Conservation (phyloP, 2,329 filamentous ascomycete species). For the Penicillium psychrosexuale region DNA sequence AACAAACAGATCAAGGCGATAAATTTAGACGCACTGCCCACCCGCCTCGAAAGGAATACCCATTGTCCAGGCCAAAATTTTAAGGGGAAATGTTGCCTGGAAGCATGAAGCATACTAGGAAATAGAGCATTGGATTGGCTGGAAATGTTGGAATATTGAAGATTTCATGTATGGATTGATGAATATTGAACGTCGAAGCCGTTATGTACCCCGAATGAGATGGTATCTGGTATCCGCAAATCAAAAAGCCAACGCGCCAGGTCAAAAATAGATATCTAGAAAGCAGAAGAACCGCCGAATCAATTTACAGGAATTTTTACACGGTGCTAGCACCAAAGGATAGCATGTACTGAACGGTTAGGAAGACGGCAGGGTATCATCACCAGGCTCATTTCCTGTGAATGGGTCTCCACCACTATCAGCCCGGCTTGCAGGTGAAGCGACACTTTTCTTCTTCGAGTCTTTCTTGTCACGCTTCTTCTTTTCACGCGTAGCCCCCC, state of each 20-base stretch:
- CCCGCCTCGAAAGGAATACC: conserved; percentile 3
- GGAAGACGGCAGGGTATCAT: background rate
- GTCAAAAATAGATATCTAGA: background rate
- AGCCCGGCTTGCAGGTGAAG: conserved; percentile 17
- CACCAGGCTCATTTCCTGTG: background rate
- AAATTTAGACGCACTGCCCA: conserved; percentile 5
- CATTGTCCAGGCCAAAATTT: background rate
- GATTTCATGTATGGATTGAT: background rate
- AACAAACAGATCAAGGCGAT: conserved; percentile 11
- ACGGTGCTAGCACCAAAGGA: background rate
- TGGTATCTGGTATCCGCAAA: conserved; percentile 4
- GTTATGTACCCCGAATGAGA: background rate
- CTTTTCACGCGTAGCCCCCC: conserved; percentile 22
- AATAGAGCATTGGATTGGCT: background rate
- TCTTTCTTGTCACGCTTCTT: conserved; percentile 31
- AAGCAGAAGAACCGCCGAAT: background rate
- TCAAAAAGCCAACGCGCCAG: background rate
- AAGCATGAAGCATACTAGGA: background rate
- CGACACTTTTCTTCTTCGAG: conserved; percentile 15
- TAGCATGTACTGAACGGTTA: background rate
- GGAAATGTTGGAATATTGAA: background rate
- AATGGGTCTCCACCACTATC: conserved; percentile 18
- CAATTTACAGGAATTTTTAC: conserved; percentile 1
- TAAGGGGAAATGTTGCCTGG: background rate
- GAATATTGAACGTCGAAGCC: background rate